Conservation (phyloP, 2,329 filamentous ascomycete genomes). For the Penicillium aurantiogriseum region DNA sequence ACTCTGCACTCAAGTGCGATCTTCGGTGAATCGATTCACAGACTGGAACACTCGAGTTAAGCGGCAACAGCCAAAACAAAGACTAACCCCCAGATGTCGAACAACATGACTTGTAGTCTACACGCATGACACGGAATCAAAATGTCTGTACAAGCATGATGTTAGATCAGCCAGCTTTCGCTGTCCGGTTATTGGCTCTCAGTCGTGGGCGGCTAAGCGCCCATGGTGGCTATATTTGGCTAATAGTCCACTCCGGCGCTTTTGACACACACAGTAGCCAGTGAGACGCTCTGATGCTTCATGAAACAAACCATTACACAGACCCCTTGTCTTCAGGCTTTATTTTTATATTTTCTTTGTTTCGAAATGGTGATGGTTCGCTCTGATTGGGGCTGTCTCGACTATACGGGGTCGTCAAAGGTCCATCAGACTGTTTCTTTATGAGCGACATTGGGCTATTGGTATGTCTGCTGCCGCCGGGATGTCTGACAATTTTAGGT, state of each 20-base stretch:
- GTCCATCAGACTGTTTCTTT: constrained; percentile 16
- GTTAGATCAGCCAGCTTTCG: constrained; percentile 1
- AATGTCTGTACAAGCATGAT: not conserved
- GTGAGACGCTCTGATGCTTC: constrained; percentile 16
- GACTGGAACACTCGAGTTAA: not conserved
- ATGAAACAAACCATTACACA: constrained; percentile 27
- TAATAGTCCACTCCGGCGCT: constrained; percentile 13
- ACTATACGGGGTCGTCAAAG: constrained; percentile 7
- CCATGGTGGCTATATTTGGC: constrained; percentile 29
- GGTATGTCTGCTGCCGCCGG: constrained; percentile 15
- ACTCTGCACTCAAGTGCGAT: not conserved
- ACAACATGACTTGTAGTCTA: not conserved
- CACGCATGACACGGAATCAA: not conserved
- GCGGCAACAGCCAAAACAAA: not conserved
- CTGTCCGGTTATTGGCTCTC: constrained; percentile 24
- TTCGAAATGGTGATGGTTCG: constrained; percentile 6
- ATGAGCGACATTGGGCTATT: constrained; percentile 5
- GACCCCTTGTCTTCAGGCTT: constrained; percentile 10
- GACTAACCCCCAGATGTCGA: not conserved
- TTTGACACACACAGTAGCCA: constrained; percentile 19
- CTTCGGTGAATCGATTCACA: constrained; percentile 1
- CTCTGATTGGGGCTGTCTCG: constrained; percentile 17
- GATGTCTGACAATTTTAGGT: constrained; percentile 1
- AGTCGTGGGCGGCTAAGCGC: constrained; percentile 29
- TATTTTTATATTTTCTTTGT: constrained; percentile 22